A percentile compares a stretch with the other conserved stretches of the same genome.
These are phyloP conservation scores for Paxillus rubicundulus DNA, from an alignment of 768 basidiomycete genomes.

Conservation along the genomic window DNA sequence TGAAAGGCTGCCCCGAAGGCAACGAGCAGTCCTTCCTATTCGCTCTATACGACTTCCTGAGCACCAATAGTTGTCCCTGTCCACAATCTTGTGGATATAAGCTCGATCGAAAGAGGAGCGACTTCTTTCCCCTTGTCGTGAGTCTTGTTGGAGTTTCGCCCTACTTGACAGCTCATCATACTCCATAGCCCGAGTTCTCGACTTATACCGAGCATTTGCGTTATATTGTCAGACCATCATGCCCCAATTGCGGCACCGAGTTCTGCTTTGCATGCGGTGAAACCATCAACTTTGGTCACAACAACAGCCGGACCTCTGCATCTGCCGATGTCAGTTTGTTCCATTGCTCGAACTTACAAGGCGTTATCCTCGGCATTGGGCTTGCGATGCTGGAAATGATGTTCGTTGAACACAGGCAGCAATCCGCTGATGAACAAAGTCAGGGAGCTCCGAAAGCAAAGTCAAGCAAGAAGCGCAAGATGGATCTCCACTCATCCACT, in stretches of 20 bases:
- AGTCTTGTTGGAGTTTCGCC: constrained; percentile 30
- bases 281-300: constrained; percentile 46
- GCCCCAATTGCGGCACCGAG: constrained; percentile 56
- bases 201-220: constrained; percentile 66
- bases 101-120: constrained; percentile 59
- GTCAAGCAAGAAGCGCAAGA: constrained; percentile 43
- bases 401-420: constrained; percentile 55
- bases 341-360: constrained; percentile 89
- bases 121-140: constrained; percentile 85
- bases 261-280: constrained; percentile 82
- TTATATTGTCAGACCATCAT: constrained; percentile 55
- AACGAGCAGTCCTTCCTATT: constrained; percentile 89
- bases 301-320: constrained; percentile 42
- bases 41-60: constrained; percentile 74
- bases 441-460: constrained; percentile 27
- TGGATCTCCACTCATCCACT: constrained; percentile 22
- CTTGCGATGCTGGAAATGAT: constrained; percentile 79
- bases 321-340: constrained; percentile 62
- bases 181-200: constrained; percentile 63
- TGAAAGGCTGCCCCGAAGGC: constrained; percentile 95
- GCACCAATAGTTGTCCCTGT: constrained; percentile 61
- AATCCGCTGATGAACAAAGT: constrained; percentile 26
- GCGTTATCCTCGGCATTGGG: constrained; percentile 87
- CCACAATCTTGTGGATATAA: constrained; percentile 71
- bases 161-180: constrained; percentile 9